A percentile compares a stretch with the other conserved stretches of the same genome.
Evolutionary conservation across 2,329 filamentous ascomycete genomes (phyloP).

Genomic region (Xylariaceae sp.): DNA sequence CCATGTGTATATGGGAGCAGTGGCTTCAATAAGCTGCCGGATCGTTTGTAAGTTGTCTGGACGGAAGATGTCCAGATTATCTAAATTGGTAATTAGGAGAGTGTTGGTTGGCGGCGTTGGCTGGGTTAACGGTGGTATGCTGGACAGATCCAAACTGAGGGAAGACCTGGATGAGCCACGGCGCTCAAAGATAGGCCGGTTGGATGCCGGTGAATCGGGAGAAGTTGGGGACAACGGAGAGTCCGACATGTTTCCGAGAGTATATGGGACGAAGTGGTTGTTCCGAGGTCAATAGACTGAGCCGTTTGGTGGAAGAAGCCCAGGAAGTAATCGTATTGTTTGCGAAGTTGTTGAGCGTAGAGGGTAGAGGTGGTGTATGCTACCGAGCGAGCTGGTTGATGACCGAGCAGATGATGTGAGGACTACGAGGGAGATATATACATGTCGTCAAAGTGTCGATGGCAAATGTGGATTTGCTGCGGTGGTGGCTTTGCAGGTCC

Average conservation of each 20-base stretch:
- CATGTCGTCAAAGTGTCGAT: too few relatives aligned
- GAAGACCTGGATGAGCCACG: slow-evolving; percentile 44
- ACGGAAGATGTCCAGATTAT: slow-evolving; percentile 68
- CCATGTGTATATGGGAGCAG: slow-evolving; percentile 73
- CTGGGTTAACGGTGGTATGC: slow-evolving; percentile 62
- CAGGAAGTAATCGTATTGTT: not conserved
- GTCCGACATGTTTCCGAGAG: slow-evolving; percentile 25
- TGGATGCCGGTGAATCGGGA: slow-evolving; percentile 29
- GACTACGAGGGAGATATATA: too few relatives aligned
- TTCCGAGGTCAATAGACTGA: not conserved
- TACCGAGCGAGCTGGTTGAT: too few relatives aligned
- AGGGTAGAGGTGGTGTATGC: too few relatives aligned
- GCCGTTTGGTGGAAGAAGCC: not conserved
- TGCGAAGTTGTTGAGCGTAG: too few relatives aligned
- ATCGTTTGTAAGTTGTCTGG: slow-evolving; percentile 70
- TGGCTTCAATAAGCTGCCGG: slow-evolving; percentile 63
- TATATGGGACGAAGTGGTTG: not conserved
- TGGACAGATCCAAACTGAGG: slow-evolving; percentile 70
- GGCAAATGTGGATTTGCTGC: too few relatives aligned
- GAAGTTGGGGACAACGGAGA: slow-evolving; percentile 27
- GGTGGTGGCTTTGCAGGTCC: too few relatives aligned
- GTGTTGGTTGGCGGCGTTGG: slow-evolving; percentile 80
- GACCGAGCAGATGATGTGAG: too few relatives aligned
- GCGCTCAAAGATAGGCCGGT: slow-evolving; percentile 34
- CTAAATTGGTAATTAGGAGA: slow-evolving; percentile 76